phyloP scores from a whole-genome alignment of 768 basidiomycete genomes.

The Suillus americanus region DNA sequence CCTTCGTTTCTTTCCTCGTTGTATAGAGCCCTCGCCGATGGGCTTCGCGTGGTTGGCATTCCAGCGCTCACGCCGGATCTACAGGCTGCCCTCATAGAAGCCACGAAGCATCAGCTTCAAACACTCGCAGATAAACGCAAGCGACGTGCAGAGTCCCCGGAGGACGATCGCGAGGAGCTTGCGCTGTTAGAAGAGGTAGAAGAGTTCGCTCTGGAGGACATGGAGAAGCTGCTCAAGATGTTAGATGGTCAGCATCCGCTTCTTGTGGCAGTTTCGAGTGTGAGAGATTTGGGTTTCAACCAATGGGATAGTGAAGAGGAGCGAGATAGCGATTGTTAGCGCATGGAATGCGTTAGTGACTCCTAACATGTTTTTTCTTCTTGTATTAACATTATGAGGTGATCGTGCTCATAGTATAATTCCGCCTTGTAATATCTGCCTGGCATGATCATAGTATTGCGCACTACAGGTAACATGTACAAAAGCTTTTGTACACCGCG shows the following conservation, averaged over 20 bases:
- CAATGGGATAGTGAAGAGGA: conserved; percentile 50
- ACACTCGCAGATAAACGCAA: conserved; percentile 67
- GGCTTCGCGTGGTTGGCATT: conserved; percentile 58
- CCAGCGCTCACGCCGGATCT: conserved; percentile 52
- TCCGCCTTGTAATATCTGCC: neutral
- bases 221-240: conserved; percentile 58
- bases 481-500: neutral
- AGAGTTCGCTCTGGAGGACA: conserved; percentile 79
- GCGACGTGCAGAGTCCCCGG: conserved; percentile 43
- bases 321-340: conserved; percentile 28
- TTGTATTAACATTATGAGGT: neutral
- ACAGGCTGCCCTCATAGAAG: conserved; percentile 57
- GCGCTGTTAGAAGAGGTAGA: conserved; percentile 79
- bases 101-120: conserved; percentile 70
- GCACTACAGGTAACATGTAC: neutral
- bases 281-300: conserved; percentile 65
- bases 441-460: conserved; percentile 1
- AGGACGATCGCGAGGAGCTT: conserved; percentile 67
- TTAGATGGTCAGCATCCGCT: conserved; percentile 64
- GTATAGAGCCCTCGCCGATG: conserved; percentile 68
- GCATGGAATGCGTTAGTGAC: neutral
- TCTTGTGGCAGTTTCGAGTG: conserved; percentile 68
- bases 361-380: neutral
- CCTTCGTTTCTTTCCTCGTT: conserved; percentile 76
- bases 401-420: neutral